These are phyloP conservation scores for Phytophthora colocasiae DNA, from an alignment of 352 stramenopile genomes.

Conservation along the genomic window DNA sequence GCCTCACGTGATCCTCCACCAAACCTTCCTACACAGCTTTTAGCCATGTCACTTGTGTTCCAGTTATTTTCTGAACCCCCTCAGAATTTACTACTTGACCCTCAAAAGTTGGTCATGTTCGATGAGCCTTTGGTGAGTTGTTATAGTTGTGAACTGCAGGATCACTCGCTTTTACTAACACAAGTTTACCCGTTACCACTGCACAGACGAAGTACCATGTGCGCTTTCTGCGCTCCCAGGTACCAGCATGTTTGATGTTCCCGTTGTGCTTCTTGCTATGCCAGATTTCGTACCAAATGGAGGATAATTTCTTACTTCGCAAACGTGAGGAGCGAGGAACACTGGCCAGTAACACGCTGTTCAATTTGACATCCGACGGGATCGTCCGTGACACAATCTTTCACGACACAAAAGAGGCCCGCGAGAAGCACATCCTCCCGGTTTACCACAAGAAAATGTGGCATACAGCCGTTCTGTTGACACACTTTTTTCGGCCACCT, in stretches of 20 bases:
- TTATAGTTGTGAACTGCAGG: conserved; percentile 6
- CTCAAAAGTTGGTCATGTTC: conserved; percentile 84
- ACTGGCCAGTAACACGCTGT: conserved; percentile 80
- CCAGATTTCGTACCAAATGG: conserved; percentile 90
- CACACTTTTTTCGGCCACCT: conserved; percentile 81
- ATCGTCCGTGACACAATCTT: conserved; percentile 91
- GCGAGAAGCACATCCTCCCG: conserved; percentile 84
- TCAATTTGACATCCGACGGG: conserved; percentile 88
- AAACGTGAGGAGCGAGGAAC: conserved; percentile 84
- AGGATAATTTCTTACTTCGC: conserved; percentile 83
- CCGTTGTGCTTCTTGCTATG: conserved; percentile 84
- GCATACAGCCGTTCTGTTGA: conserved; percentile 86
- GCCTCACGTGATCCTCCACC: conserved; percentile 75
- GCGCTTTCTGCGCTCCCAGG: conserved; percentile 81
- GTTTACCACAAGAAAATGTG: conserved; percentile 90
- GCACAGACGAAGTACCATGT: conserved; percentile 86
- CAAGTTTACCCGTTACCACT: conserved; percentile 8
- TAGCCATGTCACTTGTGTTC: conserved; percentile 87
- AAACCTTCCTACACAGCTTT: conserved; percentile 80
- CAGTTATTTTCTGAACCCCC: conserved; percentile 87
- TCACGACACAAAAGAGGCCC: conserved; percentile 85
- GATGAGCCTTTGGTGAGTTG: conserved; percentile 85
- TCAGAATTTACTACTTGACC: conserved; percentile 79
- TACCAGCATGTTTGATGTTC: conserved; percentile 85
- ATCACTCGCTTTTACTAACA: conserved; percentile 17